Base-by-base conservation (phyloP, 805 yeast species). In the Kluyveromyces lactis region DNA sequence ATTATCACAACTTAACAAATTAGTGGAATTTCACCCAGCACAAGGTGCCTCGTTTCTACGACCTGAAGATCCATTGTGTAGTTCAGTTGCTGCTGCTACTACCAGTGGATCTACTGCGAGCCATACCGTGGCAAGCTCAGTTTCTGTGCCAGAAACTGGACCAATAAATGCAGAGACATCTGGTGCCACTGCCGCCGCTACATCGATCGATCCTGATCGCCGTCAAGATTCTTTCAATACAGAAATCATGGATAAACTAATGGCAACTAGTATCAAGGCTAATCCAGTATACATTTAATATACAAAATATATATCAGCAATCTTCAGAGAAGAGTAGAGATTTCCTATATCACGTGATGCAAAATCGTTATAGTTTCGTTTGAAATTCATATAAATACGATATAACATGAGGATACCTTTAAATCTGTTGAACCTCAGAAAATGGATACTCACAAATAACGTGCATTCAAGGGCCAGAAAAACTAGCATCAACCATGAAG, bases 1-100 rank as follows among this genome's bases (percentile, higher is more conserved):
- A 0, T 52, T 79, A 31, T 56, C 63, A 12, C 58, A 58, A 18
- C 60, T 81, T 4, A 71, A 70, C 29, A 56, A 63, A 13, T 50
- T 80, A 38, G 73, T 81, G 0, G 64, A 65, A 16, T 79, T 75
- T 51, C 70, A 77, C 5, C 80, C 84, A 0, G 67, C 81, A 1
- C 72, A 71, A 40, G 86, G 86, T n/a, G 53, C 53, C 6, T 51
- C 37, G 6, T 43, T 43, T 19, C 34, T 34, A 12, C 17, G 37
- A n/a, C 3, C 21, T 16, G 15, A 4, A 10, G 37, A 18, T n/a
- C 11, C 26, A 4, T n/a, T 11, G 7, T 16, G 18, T 6, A 12
- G 16, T 15, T 18, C 26, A 5, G 9, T n/a, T 19, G 11, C 18
- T 5, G 17, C n/a, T 28, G 21, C 33, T 6, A 26, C 39, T 4